Conservation (phyloP, 306 rosid genomes). For the Ormosia semicastrata region DNA sequence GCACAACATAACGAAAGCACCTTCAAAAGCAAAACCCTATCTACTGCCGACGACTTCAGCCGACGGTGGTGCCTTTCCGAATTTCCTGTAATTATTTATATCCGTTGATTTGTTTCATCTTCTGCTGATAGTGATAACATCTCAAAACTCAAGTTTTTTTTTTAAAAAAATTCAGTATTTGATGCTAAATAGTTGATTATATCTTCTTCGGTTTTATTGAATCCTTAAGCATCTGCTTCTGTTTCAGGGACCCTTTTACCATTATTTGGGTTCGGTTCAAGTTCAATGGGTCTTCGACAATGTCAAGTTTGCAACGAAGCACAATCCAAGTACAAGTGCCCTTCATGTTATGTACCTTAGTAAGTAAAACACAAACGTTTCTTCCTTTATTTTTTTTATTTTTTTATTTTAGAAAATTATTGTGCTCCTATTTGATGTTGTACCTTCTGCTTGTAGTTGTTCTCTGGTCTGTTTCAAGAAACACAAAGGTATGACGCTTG, state of each 20-base stretch:
- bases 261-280: not conserved
- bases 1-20: not conserved
- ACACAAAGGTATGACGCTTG: slow-evolving; percentile 65
- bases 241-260: not conserved
- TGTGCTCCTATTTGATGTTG: slow-evolving; percentile 15
- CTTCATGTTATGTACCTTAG: slow-evolving; percentile 74
- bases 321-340: slow-evolving; percentile 81
- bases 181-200: not conserved
- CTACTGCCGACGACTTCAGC: not conserved
- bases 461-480: slow-evolving; percentile 76
- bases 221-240: not conserved
- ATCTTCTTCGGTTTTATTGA: not conserved
- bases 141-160: not conserved
- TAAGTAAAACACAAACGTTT: slow-evolving; percentile 21
- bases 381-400: not conserved
- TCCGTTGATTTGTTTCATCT: not conserved
- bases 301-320: slow-evolving; percentile 75
- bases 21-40: not conserved
- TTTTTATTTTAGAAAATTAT: not conserved
- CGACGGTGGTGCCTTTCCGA: not conserved
- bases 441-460: slow-evolving; percentile 48
- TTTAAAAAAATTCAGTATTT: not conserved
- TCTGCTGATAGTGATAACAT: not conserved
- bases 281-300: slow-evolving; percentile 59
- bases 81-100: not conserved